Percentiles rank a stretch among this genome's conserved stretches.
Conservation (phyloP, 495 filamentous ascomycete genomes). For the Tuber umbilicatum region DNA sequence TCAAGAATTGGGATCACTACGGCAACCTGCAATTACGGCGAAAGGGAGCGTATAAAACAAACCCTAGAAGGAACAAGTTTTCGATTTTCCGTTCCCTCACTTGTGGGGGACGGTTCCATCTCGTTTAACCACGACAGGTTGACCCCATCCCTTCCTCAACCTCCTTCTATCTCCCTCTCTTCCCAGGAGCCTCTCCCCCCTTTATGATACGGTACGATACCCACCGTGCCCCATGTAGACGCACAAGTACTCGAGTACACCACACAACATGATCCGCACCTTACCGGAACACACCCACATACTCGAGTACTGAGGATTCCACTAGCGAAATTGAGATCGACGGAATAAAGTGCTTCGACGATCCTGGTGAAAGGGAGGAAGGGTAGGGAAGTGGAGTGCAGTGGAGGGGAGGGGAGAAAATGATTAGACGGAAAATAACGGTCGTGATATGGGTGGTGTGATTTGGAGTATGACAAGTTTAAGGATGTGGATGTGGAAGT, state of each 20-base stretch:
- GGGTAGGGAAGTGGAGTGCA: constrained; percentile 24
- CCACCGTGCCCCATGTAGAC: not conserved
- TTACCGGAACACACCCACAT: constrained; percentile 19
- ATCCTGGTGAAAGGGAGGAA: constrained; percentile 30
- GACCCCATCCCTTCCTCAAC: not conserved
- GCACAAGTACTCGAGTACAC: not conserved
- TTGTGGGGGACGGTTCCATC: constrained; percentile 19
- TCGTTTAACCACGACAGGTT: constrained; percentile 29
- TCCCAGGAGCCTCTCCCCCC: not conserved
- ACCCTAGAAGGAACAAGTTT: not conserved
- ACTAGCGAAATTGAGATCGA: constrained; percentile 38
- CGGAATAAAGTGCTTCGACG: constrained; percentile 33
- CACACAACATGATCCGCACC: not conserved
- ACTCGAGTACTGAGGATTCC: constrained; percentile 27
- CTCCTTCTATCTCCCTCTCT: not conserved
- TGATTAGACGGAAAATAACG: constrained; percentile 16
- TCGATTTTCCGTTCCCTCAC: constrained; percentile 14
- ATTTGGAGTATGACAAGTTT: constrained; percentile 30
- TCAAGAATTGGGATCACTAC: not conserved
- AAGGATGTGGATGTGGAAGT: constrained; percentile 15
- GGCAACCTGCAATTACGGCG: not conserved
- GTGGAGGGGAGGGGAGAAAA: constrained; percentile 28
- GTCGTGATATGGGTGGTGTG: constrained; percentile 20
- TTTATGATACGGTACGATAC: no score
- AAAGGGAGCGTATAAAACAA: not conserved